These are phyloP conservation scores for Beauveria rudraprayagi DNA, from an alignment of 2,329 filamentous ascomycete species.

Conservation along the genomic window DNA sequence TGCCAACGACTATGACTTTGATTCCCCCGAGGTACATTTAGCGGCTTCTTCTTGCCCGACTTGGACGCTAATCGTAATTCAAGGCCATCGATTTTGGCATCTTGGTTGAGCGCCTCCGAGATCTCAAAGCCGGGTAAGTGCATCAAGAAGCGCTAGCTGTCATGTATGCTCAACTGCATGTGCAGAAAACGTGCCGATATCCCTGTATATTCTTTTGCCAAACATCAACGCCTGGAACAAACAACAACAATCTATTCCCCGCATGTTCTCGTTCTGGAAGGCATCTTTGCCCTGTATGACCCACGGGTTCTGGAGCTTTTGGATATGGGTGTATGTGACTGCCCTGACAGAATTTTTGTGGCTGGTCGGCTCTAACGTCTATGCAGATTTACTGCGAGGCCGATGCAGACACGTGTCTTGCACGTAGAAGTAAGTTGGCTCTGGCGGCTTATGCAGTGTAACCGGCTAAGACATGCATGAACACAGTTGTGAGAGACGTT, in stretches of 20 bases:
- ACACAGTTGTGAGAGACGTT: conserved; percentile 73
- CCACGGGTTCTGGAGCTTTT: conserved; percentile 74
- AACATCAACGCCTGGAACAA: conserved; percentile 71
- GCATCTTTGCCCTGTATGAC: conserved; percentile 92
- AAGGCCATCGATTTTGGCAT: conserved; percentile 88
- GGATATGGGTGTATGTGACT: conserved; percentile 67
- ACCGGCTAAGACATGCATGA: conserved; percentile 11
- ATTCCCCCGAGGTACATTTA: conserved; percentile 62
- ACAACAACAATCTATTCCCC: conserved; percentile 92
- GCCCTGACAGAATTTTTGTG: neutral
- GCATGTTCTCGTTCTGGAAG: conserved; percentile 89
- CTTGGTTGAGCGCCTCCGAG: conserved; percentile 67
- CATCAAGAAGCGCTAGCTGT: neutral
- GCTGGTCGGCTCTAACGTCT: neutral
- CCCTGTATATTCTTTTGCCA: conserved; percentile 88
- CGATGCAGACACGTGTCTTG: conserved; percentile 87
- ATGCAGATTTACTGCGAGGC: conserved; percentile 86
- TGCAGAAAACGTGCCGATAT: conserved; percentile 77
- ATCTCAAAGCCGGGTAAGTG: conserved; percentile 83
- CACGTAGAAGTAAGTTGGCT: conserved; percentile 62
- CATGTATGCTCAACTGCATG: conserved; percentile 11
- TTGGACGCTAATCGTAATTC: neutral
- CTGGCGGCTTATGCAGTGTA: conserved; percentile 11
- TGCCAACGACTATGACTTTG: conserved; percentile 89
- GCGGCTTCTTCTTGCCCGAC: neutral